phyloP scores from a whole-genome alignment of 768 basidiomycete genomes.

The Mycena polygramma region DNA sequence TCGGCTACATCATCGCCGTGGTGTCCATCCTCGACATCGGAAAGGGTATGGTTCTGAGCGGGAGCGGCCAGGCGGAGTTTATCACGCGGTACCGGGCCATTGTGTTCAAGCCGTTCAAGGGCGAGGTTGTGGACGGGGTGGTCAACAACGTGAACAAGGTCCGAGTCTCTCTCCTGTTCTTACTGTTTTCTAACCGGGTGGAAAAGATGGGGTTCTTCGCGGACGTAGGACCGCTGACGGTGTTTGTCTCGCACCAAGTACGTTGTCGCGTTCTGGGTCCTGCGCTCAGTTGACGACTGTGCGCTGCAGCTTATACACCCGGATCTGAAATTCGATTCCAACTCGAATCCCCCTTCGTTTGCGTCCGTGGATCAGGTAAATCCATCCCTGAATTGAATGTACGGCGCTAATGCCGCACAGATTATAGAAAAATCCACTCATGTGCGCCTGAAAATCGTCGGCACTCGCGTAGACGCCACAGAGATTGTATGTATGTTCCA shows the following conservation, averaged over 20 bases:
- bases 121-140: conserved; percentile 96
- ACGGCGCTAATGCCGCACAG: conserved; percentile 51
- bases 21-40: conserved; percentile 93
- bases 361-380: conserved; percentile 88
- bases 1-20: conserved; percentile 95
- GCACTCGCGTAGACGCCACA: conserved; percentile 96
- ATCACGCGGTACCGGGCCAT: conserved; percentile 94
- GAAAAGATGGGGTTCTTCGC: conserved; percentile 98
- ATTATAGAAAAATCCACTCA: conserved; percentile 95
- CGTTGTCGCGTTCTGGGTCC: conserved; percentile 40
- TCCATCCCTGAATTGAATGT: conserved; percentile 3
- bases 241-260: conserved; percentile 97
- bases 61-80: conserved; percentile 97
- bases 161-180: conserved; percentile 39
- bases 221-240: conserved; percentile 92
- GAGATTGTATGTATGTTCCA: conserved; percentile 80
- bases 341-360: conserved; percentile 97
- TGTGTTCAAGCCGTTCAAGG: conserved; percentile 99
- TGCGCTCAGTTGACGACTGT: conserved; percentile 15
- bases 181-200: neutral
- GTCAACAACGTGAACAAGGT: conserved; percentile 98
- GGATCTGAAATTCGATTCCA: conserved; percentile 95
- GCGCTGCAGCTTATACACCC: conserved; percentile 86
- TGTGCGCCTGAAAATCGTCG: conserved; percentile 97
- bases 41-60: conserved; percentile 91